Base-by-base conservation (phyloP, 2,329 filamentous ascomycete genomes). In the Ascochyta lentis region DNA sequence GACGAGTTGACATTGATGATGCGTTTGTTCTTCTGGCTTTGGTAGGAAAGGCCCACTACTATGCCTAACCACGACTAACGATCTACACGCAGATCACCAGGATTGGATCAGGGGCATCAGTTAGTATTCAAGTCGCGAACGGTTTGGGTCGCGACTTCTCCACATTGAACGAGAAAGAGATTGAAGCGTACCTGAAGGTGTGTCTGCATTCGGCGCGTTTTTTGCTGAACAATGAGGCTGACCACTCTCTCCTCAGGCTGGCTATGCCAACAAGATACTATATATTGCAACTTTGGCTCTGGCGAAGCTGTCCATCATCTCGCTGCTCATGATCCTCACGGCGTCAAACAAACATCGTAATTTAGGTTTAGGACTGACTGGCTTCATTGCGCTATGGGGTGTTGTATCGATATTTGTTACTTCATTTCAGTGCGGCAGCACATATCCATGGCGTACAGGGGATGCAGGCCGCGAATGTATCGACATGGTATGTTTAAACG, bases 291-390 rank as follows among this genome's bases (percentile, higher is more conserved):
- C 72, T 10, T 56, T 75, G 33, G 64, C 66, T 8, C 65, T 73
- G 12, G 71, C 72, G 3, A 75, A 75, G 50, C 61, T 74, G 12
- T 74, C 72, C 4, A 72, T 74, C 42, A 73, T 72, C 40, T 73
- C 71, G 15, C 54, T 75, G 15, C 63, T 75, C 7, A 73, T 69
- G 66, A 71, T 71, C 7, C 59, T 74, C 16, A 73, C 70, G 2
- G 69, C 68, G 15, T 71, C 69, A 3, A 55, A 67, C 13, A 34
- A 68, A 52, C 72, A 75, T 45, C 68, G 66, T 15, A 63, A 61
- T 10, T 34, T 75, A 6, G 70, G 70, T 5, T 60, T 70, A 12
- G 56, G 45, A 6, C 38, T 74, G 29, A 65, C 65, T 29, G 51
- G 51, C 24, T 64, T 70, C 37, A 71, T 74, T 12, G 62, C 68